A percentile compares a stretch with the other conserved stretches of the same genome.
Evolutionary conservation across 2,329 filamentous ascomycete species (phyloP).

Genomic region (Dothiorella sarmentorum): DNA sequence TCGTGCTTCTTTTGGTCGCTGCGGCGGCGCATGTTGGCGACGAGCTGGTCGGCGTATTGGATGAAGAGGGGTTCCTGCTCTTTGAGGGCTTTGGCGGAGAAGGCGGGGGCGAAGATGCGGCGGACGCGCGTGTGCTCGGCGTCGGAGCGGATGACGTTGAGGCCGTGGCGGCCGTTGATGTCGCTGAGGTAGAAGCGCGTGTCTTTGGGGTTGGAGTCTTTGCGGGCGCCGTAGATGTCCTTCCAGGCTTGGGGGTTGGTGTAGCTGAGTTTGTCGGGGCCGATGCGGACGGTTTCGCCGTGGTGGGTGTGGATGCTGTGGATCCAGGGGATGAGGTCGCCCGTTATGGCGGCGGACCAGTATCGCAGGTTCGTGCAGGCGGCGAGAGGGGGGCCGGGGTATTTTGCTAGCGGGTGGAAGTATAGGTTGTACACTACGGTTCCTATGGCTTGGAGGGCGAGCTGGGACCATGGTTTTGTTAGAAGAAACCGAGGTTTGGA

Average conservation of each 20-base stretch:
- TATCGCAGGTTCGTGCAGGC: conserved; percentile 29
- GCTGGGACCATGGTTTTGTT: no score
- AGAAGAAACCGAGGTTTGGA: no score
- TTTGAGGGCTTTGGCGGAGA: conserved; percentile 38
- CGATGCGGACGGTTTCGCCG: conserved; percentile 42
- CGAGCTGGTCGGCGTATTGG: conserved; percentile 40
- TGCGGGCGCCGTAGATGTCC: conserved; percentile 15
- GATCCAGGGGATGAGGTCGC: conserved; percentile 27
- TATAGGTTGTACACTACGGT: neutral
- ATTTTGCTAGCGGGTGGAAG: conserved; percentile 19
- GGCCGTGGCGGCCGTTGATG: conserved; percentile 29
- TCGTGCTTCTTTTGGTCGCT: conserved; percentile 29
- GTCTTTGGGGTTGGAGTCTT: conserved; percentile 2
- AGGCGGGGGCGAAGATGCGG: conserved; percentile 39
- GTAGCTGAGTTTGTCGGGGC: conserved; percentile 43
- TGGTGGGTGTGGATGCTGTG: conserved; percentile 37
- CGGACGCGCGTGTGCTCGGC: conserved; percentile 40
- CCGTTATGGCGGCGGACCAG: conserved; percentile 28
- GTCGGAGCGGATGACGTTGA: conserved; percentile 35
- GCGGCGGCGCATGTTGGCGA: conserved; percentile 31
- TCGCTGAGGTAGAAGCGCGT: conserved; percentile 15
- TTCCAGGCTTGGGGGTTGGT: conserved; percentile 40
- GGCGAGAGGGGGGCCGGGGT: conserved; percentile 41
- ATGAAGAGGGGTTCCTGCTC: conserved; percentile 41
- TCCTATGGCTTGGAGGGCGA: no score